Evolutionary conservation across 805 yeast species (phyloP).

Genomic region (Starmerella roubikii): DNA sequence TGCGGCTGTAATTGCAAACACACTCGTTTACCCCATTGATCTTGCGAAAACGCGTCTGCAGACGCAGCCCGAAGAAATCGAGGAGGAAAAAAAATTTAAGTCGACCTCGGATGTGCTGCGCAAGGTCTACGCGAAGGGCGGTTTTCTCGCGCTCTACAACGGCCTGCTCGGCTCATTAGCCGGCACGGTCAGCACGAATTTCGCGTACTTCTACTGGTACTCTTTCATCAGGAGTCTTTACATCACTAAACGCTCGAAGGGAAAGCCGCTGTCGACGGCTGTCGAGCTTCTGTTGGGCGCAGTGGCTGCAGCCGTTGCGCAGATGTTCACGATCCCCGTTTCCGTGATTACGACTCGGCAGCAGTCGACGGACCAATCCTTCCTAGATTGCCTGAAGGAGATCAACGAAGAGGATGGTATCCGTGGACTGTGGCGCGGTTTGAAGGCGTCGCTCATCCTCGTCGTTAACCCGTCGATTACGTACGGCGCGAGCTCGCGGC

Average conservation of each 20-base stretch:
- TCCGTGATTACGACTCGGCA: constrained; percentile 56
- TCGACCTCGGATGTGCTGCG: constrained; percentile 49
- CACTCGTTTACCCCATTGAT: constrained; percentile 70
- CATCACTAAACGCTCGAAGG: constrained; percentile 30
- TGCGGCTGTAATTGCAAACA: constrained; percentile 68
- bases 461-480: constrained; percentile 80
- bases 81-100: constrained; percentile 29
- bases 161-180: constrained; percentile 55
- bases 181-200: constrained; percentile 65
- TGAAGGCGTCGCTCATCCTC: constrained; percentile 63
- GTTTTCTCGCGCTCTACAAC: constrained; percentile 55
- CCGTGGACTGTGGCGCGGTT: constrained; percentile 68
- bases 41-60: constrained; percentile 64
- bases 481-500: constrained; percentile 63
- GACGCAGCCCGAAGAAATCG: constrained; percentile 35
- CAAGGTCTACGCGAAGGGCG: constrained; percentile 43
- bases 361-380: constrained; percentile 28
- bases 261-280: constrained; percentile 34
- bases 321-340: constrained; percentile 69
- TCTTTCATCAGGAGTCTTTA: constrained; percentile 50
- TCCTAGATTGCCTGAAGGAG: constrained; percentile 35
- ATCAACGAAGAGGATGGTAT: constrained; percentile 52
- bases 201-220: constrained; percentile 81
- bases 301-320: constrained; percentile 69
- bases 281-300: constrained; percentile 66